Evolutionary conservation across 2,329 filamentous ascomycete species (phyloP).

Genomic region (Penicillium sp.): DNA sequence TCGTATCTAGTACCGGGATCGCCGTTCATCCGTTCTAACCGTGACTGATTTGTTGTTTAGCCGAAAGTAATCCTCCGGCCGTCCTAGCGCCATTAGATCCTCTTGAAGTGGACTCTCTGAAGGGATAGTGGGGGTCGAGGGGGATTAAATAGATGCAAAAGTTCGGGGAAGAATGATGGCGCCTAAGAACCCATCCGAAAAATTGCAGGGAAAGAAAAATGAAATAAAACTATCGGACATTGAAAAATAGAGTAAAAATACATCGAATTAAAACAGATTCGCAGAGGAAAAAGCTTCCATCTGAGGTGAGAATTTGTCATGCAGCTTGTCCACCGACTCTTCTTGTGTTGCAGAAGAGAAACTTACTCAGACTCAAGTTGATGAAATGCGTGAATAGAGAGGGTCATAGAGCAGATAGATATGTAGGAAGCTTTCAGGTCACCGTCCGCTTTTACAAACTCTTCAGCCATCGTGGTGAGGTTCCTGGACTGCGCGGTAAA

Average conservation of each 20-base stretch:
- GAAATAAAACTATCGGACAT: too few species aligned
- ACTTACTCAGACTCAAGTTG: constrained; percentile 1
- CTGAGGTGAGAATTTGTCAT: constrained; percentile 1
- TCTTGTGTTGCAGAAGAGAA: not conserved
- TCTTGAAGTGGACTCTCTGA: not conserved
- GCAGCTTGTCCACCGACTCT: constrained; percentile 7
- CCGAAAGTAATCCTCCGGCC: constrained; percentile 5
- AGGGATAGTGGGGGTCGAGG: not conserved
- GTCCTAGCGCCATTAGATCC: not conserved
- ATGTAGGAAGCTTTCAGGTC: too few species aligned
- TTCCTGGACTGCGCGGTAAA: constrained; percentile 24
- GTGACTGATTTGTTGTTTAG: not conserved
- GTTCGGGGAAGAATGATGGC: not conserved
- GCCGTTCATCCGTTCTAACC: not conserved
- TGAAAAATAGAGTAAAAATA: not conserved
- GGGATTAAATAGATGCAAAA: not conserved
- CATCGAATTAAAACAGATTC: not conserved
- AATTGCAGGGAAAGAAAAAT: not conserved
- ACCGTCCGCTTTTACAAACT: not conserved
- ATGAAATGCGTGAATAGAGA: too few species aligned
- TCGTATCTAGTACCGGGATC: not conserved
- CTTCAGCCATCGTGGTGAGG: constrained; percentile 2
- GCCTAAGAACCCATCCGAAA: not conserved
- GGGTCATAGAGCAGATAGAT: too few species aligned
- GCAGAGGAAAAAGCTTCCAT: not conserved